These are phyloP conservation scores for Blastosporella zonata DNA, from an alignment of 1,284 basidiomycete species.

Conservation along the genomic window DNA sequence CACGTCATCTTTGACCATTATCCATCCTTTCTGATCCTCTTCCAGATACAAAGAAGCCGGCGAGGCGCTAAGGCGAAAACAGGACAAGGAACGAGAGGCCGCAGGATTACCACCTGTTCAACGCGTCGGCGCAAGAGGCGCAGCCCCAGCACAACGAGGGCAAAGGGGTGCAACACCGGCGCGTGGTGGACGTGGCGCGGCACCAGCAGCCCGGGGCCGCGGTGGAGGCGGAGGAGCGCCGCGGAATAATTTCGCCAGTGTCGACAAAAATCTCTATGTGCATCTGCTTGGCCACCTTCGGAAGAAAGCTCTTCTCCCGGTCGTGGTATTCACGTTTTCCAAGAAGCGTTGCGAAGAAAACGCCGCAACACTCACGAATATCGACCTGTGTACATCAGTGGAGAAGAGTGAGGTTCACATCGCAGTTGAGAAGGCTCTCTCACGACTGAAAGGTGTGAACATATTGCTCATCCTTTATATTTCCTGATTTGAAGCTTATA, in stretches of 20 bases:
- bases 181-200: conserved; percentile 50
- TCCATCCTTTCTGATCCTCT: neutral
- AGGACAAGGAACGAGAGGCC: conserved; percentile 96
- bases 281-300: conserved; percentile 86
- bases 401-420: conserved; percentile 99
- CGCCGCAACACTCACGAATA: conserved; percentile 84
- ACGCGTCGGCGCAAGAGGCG: conserved; percentile 76
- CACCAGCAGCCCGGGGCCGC: conserved; percentile 37
- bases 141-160: conserved; percentile 57
- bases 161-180: conserved; percentile 48
- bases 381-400: conserved; percentile 81
- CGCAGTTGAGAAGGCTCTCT: conserved; percentile 88
- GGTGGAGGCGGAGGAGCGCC: conserved; percentile 46
- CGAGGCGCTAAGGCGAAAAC: conserved; percentile 88
- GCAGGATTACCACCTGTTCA: conserved; percentile 84
- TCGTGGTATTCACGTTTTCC: conserved; percentile 96
- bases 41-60: conserved; percentile 84
- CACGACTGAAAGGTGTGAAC: conserved; percentile 79
- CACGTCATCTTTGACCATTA: conserved; percentile 30
- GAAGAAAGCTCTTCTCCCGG: conserved; percentile 86
- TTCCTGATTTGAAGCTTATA: conserved; percentile 11
- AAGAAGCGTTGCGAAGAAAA: conserved; percentile 98
- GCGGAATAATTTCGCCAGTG: conserved; percentile 61
- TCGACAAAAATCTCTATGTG: conserved; percentile 92
- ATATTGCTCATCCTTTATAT: conserved; percentile 6